These are phyloP conservation scores for Malassezia arunalokei DNA, from an alignment of 1,284 basidiomycete genomes.

Conservation along the genomic window DNA sequence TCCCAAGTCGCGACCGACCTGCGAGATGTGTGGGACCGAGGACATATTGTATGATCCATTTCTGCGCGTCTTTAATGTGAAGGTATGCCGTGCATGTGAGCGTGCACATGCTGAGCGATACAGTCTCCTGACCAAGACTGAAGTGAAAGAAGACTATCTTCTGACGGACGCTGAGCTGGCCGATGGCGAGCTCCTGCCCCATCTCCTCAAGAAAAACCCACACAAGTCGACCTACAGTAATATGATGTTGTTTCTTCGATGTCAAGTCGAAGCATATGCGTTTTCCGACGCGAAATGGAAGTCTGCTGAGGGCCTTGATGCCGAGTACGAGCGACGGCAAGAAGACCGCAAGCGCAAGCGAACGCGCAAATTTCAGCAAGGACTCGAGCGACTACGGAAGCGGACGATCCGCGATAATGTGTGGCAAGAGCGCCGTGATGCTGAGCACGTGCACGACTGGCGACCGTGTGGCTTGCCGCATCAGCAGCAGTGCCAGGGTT, in stretches of 20 bases:
- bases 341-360: constrained; percentile 79
- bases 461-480: not conserved
- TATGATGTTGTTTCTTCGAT: constrained; percentile 96
- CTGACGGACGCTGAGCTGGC: constrained; percentile 88
- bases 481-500: constrained; percentile 9
- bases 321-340: constrained; percentile 68
- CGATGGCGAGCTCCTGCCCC: constrained; percentile 81
- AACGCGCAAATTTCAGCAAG: constrained; percentile 59
- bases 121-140: constrained; percentile 90
- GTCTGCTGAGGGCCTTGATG: constrained; percentile 75
- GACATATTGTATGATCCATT: constrained; percentile 37
- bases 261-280: constrained; percentile 88
- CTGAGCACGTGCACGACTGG: constrained; percentile 37
- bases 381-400: constrained; percentile 30
- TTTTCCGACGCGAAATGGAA: constrained; percentile 83
- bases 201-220: constrained; percentile 88
- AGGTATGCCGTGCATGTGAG: constrained; percentile 77
- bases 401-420: constrained; percentile 34
- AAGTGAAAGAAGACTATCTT: constrained; percentile 70
- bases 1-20: constrained; percentile 22
- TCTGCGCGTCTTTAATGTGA: constrained; percentile 48
- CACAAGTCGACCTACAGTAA: constrained; percentile 93
- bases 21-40: constrained; percentile 28
- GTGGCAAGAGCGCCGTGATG: constrained; percentile 34
- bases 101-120: constrained; percentile 67